Evolutionary conservation across 768 basidiomycete genomes (phyloP), one percentile per base, ranked within the genome.

Genomic region (Cystobasidium ongulense): DNA sequence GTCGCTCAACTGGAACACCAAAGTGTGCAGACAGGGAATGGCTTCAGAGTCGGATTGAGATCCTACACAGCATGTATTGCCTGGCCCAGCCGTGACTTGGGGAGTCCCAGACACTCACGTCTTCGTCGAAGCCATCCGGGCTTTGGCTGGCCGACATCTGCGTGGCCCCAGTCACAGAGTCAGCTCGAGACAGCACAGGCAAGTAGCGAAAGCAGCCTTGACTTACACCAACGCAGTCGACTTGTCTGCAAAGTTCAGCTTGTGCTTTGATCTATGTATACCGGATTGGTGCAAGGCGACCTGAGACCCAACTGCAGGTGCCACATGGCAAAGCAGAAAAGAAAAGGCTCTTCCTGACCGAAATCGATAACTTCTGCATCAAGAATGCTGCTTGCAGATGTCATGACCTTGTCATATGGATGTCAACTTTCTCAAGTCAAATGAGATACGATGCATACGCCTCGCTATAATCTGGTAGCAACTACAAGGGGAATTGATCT

Each of bases 101-200:
- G 8, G 39, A 39, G 39, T n/a, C 46, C 46, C n/a, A 21, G 5
- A 50, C 46, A 23, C 57, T 35, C 33, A 59, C 57, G 21, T 59
- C 57, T 35, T 59, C 57, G 21, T 59, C 57, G 33, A 59, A 59
- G 33, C 57, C 57, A 59, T 59, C 57, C 33, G 57, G 57, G 29
- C 57, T 59, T 13, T 15, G 25, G 57, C 57, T 59, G 7, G 57
- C 29, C 33, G 57, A 11, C 57, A 59, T 59, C 29, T 59, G 29
- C 57, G 29, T 29, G 33, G 13, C 43, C 33, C 11, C 52, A 23
- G 52, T n/a, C 27, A 29, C 8, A 21, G 4, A 13, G 57, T 59
- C 8, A 29, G 27, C 21, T 27, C 23, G 11, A 27, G 29, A 27
- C 3, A 59, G 23, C 23, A 29, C 21, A 29, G 57, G 29, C 5